A percentile compares a stretch with the other conserved stretches of the same genome.
Evolutionary conservation across 139 green algal species (phyloP).

Genomic region (Coelastrella sp.): DNA sequence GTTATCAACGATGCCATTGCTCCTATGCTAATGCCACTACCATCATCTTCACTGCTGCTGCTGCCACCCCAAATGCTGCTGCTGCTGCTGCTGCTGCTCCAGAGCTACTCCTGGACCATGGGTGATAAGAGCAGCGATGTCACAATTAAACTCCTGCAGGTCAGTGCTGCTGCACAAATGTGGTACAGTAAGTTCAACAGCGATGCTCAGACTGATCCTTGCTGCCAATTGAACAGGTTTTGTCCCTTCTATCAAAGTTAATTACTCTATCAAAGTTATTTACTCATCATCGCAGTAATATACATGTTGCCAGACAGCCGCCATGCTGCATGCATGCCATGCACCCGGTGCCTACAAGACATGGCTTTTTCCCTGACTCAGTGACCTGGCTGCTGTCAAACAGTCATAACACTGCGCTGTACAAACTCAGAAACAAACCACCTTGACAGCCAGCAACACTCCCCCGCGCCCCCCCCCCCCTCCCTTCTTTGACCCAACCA

Average conservation of each 20-base stretch:
- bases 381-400: too few relatives aligned
- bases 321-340: too few relatives aligned
- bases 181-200: not conserved
- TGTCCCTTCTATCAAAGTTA: not conserved
- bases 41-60: not conserved
- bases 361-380: too few relatives aligned
- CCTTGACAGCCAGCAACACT: too few relatives aligned
- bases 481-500: not conserved
- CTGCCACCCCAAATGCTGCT: not conserved
- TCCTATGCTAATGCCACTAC: not conserved
- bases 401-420: too few relatives aligned
- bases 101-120: constrained; percentile 39
- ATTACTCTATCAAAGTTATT: too few relatives aligned
- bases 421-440: too few relatives aligned
- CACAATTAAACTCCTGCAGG: constrained; percentile 35
- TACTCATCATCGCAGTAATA: too few relatives aligned
- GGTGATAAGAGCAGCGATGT: constrained; percentile 33
- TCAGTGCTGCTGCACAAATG: not conserved
- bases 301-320: not conserved
- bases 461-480: too few relatives aligned
- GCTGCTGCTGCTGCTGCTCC: not conserved
- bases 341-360: too few relatives aligned
- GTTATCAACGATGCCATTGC: not conserved
- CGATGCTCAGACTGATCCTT: not conserved
- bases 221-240: not conserved